These are phyloP conservation scores for Penicillium sp. DNA, from an alignment of 2,329 filamentous ascomycete species.

Conservation along the genomic window DNA sequence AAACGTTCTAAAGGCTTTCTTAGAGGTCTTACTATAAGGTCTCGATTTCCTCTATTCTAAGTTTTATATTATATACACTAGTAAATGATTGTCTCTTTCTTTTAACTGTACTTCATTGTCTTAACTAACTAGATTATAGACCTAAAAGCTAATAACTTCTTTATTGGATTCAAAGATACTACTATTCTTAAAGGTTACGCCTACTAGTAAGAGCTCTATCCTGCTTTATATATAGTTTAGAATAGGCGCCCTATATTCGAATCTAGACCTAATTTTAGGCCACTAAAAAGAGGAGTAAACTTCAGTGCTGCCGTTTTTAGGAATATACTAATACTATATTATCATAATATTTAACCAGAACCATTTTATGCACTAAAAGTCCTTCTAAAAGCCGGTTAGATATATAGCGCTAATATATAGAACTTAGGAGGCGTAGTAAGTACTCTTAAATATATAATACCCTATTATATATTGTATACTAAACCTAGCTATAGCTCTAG, in stretches of 20 bases:
- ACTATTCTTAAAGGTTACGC: not conserved
- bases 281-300: not conserved
- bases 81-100: not conserved
- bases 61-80: not conserved
- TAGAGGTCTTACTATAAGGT: not conserved
- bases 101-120: not conserved
- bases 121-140: not conserved
- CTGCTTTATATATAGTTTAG: not conserved
- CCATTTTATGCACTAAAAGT: not conserved
- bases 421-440: not conserved
- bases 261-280: not conserved
- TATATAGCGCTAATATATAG: not conserved
- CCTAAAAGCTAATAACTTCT: not conserved
- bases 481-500: not conserved
- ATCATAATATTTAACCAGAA: not conserved
- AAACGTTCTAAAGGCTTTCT: not conserved
- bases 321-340: not conserved
- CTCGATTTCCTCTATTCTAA: not conserved
- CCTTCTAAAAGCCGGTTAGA: not conserved
- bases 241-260: not conserved
- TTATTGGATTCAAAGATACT: not conserved
- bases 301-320: not conserved
- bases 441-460: not conserved
- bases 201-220: not conserved
- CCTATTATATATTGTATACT: not conserved